Conservation (phyloP, 768 basidiomycete species). For the Hygrophorus pudorinus region DNA sequence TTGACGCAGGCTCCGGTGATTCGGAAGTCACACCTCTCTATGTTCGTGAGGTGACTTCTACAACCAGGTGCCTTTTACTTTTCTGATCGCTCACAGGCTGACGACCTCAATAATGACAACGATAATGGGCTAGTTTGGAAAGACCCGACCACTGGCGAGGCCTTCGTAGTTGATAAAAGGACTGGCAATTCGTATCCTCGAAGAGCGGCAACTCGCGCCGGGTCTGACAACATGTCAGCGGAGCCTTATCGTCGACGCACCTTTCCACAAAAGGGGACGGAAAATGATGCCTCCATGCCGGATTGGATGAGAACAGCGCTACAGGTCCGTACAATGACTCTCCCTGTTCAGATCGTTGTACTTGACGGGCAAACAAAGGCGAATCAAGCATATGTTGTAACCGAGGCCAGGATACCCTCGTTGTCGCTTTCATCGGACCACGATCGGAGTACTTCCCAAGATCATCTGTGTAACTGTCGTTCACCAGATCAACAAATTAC, state of each 20-base stretch:
- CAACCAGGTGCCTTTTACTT: conserved; percentile 7
- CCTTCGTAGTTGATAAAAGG: conserved; percentile 51
- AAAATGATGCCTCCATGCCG: conserved; percentile 27
- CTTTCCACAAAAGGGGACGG: neutral
- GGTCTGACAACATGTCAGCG: conserved; percentile 1
- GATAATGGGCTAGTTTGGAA: conserved; percentile 40
- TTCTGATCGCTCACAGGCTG: conserved; percentile 7
- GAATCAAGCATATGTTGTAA: conserved; percentile 43
- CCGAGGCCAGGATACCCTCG: conserved; percentile 8
- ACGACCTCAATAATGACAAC: conserved; percentile 13
- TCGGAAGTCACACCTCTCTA: conserved; percentile 2
- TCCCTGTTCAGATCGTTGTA: conserved; percentile 1
- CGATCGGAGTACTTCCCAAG: neutral
- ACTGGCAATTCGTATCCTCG: conserved; percentile 57
- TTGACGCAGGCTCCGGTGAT: conserved; percentile 9
- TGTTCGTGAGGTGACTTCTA: neutral
- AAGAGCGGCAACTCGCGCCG: conserved; percentile 9
- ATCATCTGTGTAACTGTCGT: conserved; percentile 3
- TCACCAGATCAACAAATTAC: neutral
- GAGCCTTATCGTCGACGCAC: conserved; percentile 9
- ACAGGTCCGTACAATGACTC: conserved; percentile 28
- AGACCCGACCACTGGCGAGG: conserved; percentile 52
- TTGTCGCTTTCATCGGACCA: neutral
- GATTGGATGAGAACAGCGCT: conserved; percentile 58
- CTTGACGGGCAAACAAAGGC: conserved; percentile 23